Percentiles rank a stretch among this genome's conserved stretches.
Evolutionary conservation across 148 eudicot genomes (phyloP).

Genomic region (Chenopodium album): DNA sequence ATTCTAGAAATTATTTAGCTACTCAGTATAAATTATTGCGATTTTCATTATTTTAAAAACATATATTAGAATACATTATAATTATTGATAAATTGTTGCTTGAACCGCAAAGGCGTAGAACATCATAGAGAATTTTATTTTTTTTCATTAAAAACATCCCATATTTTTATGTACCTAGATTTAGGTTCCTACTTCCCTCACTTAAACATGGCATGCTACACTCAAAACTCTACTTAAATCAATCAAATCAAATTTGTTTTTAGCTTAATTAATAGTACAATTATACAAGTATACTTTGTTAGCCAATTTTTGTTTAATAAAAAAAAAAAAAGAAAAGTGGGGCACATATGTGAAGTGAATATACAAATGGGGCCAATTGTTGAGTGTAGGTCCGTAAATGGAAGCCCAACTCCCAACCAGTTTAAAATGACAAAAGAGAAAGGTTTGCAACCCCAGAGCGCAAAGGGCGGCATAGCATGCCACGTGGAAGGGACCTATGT

Average conservation of each 20-base stretch:
- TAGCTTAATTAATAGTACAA: not conserved
- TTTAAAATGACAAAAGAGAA: constrained; percentile 11
- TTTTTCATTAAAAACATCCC: not conserved
- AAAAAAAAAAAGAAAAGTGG: not conserved
- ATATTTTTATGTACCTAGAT: not conserved
- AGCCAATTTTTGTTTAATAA: not conserved
- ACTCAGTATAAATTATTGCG: too few relatives aligned
- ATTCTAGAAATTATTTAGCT: too few relatives aligned
- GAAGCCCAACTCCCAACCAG: constrained; percentile 8
- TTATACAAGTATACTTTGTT: too few relatives aligned
- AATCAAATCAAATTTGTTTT: not conserved
- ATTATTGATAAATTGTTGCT: too few relatives aligned
- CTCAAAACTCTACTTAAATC: not conserved
- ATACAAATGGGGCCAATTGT: not conserved
- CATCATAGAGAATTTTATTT: too few relatives aligned
- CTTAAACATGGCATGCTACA: constrained; percentile 20
- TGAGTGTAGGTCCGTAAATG: not conserved
- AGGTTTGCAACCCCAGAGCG: constrained; percentile 26
- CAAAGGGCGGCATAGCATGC: constrained; percentile 16
- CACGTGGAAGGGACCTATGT: constrained; percentile 28
- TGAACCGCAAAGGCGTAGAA: too few relatives aligned
- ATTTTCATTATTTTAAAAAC: too few relatives aligned
- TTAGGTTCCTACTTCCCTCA: not conserved
- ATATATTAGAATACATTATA: too few relatives aligned
- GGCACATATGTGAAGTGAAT: constrained; percentile 1